phyloP scores from a whole-genome alignment of 2,329 filamentous ascomycete species.

The Colletotrichum tropicicola region DNA sequence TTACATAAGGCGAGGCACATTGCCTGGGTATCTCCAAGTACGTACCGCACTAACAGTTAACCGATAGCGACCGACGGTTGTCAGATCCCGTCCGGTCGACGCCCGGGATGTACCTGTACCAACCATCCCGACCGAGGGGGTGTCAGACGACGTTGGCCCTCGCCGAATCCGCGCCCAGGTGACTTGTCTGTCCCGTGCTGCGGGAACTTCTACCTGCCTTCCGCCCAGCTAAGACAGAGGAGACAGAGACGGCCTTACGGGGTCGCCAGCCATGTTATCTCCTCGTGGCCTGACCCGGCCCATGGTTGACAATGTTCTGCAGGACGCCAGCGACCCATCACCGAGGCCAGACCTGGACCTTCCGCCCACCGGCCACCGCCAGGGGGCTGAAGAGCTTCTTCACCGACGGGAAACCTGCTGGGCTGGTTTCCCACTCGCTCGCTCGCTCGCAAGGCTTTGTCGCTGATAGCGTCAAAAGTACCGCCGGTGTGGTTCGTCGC shows the following conservation, averaged over 20 bases:
- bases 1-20: too few relatives aligned
- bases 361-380: too few relatives aligned
- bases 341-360: not conserved
- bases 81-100: not conserved
- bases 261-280: constrained; percentile 5
- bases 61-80: constrained; percentile 12
- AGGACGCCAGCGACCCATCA: constrained; percentile 12
- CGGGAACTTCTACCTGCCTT: not conserved
- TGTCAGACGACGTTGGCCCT: constrained; percentile 7
- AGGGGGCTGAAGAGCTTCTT: too few relatives aligned
- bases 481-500: not conserved
- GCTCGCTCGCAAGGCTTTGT: not conserved
- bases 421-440: too few relatives aligned
- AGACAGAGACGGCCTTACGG: not conserved
- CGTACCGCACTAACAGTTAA: constrained; percentile 11
- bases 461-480: not conserved
- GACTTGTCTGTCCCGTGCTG: not conserved
- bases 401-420: too few relatives aligned
- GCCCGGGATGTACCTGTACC: not conserved
- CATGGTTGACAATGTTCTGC: constrained; percentile 1
- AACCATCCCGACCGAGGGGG: not conserved
- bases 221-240: not conserved
- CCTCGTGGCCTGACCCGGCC: constrained; percentile 10
- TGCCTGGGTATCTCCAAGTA: too few relatives aligned
- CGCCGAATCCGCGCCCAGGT: not conserved